These are phyloP conservation scores for Diaporthe australafricana DNA, from an alignment of 2,329 filamentous ascomycete species.

Conservation along the genomic window DNA sequence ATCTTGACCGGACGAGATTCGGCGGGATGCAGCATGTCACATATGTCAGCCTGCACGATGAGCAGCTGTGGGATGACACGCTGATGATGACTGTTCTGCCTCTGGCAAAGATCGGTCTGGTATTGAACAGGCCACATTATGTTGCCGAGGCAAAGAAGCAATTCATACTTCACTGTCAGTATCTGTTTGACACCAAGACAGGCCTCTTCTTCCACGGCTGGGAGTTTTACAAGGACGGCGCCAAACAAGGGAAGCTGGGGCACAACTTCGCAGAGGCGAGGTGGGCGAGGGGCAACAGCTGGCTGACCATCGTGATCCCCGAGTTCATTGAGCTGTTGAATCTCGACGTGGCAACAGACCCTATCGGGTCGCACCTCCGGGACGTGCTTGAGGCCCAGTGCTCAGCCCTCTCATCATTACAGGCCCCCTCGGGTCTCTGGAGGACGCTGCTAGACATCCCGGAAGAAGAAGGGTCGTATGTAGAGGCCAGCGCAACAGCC, in stretches of 20 bases:
- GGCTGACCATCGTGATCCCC: conserved; percentile 86
- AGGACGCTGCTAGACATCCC: conserved; percentile 78
- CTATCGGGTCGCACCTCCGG: conserved; percentile 69
- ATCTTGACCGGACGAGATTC: conserved; percentile 76
- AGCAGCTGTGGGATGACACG: conserved; percentile 87
- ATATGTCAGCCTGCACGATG: conserved; percentile 75
- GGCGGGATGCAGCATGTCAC: conserved; percentile 83
- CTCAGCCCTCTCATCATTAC: conserved; percentile 70
- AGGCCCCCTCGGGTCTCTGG: conserved; percentile 76
- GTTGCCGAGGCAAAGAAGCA: conserved; percentile 82
- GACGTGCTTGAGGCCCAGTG: conserved; percentile 77
- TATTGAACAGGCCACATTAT: conserved; percentile 78
- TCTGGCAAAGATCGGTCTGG: conserved; percentile 80
- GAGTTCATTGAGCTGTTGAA: conserved; percentile 82
- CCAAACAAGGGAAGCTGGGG: conserved; percentile 62
- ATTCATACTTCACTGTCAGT: conserved; percentile 82
- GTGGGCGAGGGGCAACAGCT: conserved; percentile 74
- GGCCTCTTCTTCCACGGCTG: conserved; percentile 87
- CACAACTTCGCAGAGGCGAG: conserved; percentile 70
- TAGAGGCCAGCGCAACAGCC: conserved; percentile 82
- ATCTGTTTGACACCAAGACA: conserved; percentile 77
- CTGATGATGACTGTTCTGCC: conserved; percentile 90
- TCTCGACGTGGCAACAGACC: conserved; percentile 68
- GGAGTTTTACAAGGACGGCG: conserved; percentile 66
- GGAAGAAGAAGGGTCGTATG: conserved; percentile 75